Evolutionary conservation across 257 asterid species (phyloP).

Genomic region (Solanum arcanum): DNA sequence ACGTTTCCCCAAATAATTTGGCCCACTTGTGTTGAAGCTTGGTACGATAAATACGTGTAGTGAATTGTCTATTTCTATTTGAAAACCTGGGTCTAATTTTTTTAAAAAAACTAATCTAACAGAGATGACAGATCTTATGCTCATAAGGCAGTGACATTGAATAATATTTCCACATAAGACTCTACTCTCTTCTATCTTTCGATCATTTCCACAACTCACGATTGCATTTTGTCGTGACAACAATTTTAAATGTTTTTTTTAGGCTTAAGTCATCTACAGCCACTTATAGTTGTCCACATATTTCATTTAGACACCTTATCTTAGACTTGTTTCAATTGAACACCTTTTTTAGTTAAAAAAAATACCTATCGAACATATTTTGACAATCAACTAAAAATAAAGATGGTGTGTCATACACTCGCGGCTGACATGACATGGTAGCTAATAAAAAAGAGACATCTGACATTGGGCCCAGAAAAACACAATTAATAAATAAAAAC

Average conservation of each 20-base stretch:
- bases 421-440: too few relatives aligned
- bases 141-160: background rate
- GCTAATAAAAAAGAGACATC: too few relatives aligned
- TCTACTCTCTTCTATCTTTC: background rate
- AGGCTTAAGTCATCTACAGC: too few relatives aligned
- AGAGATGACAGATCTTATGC: background rate
- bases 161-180: background rate
- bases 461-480: too few relatives aligned
- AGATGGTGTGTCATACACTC: too few relatives aligned
- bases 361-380: too few relatives aligned
- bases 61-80: background rate
- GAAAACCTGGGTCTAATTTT: background rate
- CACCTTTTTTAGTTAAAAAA: too few relatives aligned
- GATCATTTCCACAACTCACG: background rate
- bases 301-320: too few relatives aligned
- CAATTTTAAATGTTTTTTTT: background rate
- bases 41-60: background rate
- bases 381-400: too few relatives aligned
- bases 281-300: too few relatives aligned
- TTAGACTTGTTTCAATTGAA: too few relatives aligned
- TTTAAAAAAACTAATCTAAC: background rate
- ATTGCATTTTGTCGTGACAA: background rate
- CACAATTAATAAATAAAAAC: too few relatives aligned
- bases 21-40: background rate
- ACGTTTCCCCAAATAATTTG: background rate